phyloP scores from a whole-genome alignment of 176 grass and related monocot species.

The Avena atlantica region DNA sequence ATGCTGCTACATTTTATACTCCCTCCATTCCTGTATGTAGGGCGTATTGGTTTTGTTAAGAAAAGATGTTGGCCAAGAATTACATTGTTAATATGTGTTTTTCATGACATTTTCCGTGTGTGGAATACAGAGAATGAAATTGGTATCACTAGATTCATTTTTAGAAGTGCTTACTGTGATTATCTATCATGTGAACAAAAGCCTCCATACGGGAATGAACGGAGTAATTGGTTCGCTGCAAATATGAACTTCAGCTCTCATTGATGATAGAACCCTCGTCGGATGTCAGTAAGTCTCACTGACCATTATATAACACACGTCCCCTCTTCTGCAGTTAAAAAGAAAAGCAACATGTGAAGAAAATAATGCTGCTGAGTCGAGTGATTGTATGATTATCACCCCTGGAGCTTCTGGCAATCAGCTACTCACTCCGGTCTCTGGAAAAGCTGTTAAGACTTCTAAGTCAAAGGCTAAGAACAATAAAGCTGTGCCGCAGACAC shows the following conservation, averaged over 20 bases:
- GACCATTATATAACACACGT: slow-evolving; percentile 25
- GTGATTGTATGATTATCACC: slow-evolving; percentile 68
- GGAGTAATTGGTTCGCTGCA: not conserved
- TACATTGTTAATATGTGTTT: not conserved
- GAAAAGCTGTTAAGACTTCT: slow-evolving; percentile 66
- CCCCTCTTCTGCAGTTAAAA: slow-evolving; percentile 65
- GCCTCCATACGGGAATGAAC: not conserved
- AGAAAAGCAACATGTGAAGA: slow-evolving; percentile 64
- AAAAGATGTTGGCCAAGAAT: not conserved
- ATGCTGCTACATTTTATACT: not conserved
- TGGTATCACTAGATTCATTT: not conserved
- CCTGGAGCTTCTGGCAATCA: slow-evolving; percentile 55
- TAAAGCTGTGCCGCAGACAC: slow-evolving; percentile 74
- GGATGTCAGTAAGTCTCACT: slow-evolving; percentile 27
- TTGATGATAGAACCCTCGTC: slow-evolving; percentile 18
- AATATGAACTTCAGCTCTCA: not conserved
- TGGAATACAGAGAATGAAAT: not conserved
- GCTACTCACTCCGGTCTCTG: slow-evolving; percentile 72
- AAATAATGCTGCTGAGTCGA: slow-evolving; percentile 69
- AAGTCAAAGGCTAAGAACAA: slow-evolving; percentile 78
- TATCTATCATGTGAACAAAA: not conserved
- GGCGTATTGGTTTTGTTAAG: not conserved
- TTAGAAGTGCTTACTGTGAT: not conserved
- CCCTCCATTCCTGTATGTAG: not conserved
- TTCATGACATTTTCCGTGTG: not conserved